Evolutionary conservation across 2,329 filamentous ascomycete genomes (phyloP), one percentile per base, ranked within the genome.

Genomic region (Ophiostoma sp.): DNA sequence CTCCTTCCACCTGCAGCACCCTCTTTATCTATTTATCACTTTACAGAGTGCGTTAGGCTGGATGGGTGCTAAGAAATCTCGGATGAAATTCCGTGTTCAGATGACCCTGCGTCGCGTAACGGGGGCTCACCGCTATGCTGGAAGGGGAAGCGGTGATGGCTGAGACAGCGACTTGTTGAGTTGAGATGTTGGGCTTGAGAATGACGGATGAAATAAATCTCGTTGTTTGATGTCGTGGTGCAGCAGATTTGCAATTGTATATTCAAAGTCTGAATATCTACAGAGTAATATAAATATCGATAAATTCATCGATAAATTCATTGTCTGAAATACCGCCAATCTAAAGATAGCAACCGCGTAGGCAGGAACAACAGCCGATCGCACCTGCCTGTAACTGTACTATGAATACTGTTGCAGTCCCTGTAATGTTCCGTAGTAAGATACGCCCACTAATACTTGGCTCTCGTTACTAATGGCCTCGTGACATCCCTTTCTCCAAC

Each of bases 291-390:
- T 60, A 60, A 60, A 60, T 52, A 48, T 57, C n/a, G n/a, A 57
- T 57, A 48, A 48, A 48, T 57, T 15, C 10, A 15, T 66, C 10
- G 33, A 41, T 36, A 66, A 66, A 66, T 27, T 15, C 2, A 33
- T 64, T 31, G 27, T 11, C 4, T 10, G 17, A 39, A 36, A n/a
- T 39, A 36, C 10, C 23, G 4, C 8, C 0, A 44, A 23, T 67
- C 65, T 67, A 67, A 67, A 67, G 36, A 67, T 67, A 67, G 65
- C 36, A 39, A 15, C 65, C 65, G 64, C 11, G 62, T n/a, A 67
- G 64, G 39, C 13, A 67, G 39, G 65, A 41, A 48, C 65, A 67
- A 10, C 39, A 67, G 65, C 65, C 65, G 65, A 44, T 27, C 13
- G 65, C 39, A 33, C 65, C 23, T 67, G 65, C 33, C 62, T 65